phyloP scores from a whole-genome alignment of 2,329 filamentous ascomycete species.

The Botrytis paeoniae region DNA sequence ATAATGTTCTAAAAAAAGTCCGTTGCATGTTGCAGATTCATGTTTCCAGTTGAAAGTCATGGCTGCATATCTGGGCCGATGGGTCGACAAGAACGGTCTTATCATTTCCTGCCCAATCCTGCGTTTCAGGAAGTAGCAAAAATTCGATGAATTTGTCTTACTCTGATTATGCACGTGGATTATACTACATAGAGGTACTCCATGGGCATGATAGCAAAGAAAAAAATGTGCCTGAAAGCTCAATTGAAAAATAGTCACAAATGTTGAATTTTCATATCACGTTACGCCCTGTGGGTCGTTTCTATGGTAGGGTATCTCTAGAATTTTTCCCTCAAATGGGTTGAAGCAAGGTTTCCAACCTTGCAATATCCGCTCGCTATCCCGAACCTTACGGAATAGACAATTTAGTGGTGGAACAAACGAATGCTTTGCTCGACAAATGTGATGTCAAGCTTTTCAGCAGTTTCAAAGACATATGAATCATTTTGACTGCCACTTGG shows the following conservation, averaged over 20 bases:
- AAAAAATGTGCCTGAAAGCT: not conserved
- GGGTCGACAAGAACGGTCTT: not conserved
- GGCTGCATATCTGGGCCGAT: not conserved
- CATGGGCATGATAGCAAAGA: not conserved
- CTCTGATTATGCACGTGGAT: not conserved
- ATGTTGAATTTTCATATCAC: conserved; percentile 18
- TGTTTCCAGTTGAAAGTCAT: not conserved
- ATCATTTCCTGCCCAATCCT: not conserved
- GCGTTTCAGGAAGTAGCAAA: not conserved
- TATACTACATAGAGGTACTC: not conserved
- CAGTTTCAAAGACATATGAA: conserved; percentile 76
- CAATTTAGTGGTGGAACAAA: conserved; percentile 83
- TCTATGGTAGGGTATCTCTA: conserved; percentile 23
- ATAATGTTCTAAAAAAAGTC: not conserved
- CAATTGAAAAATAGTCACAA: conserved; percentile 1
- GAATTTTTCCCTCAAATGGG: conserved; percentile 9
- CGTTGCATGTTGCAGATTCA: not conserved
- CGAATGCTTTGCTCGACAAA: conserved; percentile 94
- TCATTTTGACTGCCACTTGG: conserved; percentile 90
- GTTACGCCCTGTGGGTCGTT: conserved; percentile 4
- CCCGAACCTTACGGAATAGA: not conserved
- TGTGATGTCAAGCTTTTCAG: conserved; percentile 85
- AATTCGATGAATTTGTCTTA: not conserved
- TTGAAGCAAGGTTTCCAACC: conserved; percentile 17
- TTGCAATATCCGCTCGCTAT: conserved; percentile 23